Conservation (phyloP, 1,139 yeast species). For the Diutina catenulata region DNA sequence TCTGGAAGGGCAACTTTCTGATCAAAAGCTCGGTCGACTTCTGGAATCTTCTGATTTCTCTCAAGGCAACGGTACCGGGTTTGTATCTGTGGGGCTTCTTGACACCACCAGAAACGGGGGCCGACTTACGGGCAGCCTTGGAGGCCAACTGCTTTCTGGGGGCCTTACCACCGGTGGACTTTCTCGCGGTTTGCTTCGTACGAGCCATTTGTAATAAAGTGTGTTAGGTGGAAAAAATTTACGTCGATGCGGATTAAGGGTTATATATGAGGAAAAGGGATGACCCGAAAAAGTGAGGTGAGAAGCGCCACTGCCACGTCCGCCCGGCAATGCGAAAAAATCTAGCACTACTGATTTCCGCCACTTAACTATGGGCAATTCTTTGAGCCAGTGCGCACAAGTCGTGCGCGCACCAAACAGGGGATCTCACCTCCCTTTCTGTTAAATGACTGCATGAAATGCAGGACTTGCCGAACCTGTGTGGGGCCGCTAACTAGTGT, state of each 20-base stretch:
- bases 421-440: too few relatives aligned
- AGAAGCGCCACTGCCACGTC: too few relatives aligned
- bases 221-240: background rate
- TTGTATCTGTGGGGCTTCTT: constrained; percentile 14
- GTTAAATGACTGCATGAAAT: too few relatives aligned
- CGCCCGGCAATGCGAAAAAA: too few relatives aligned
- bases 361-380: too few relatives aligned
- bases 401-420: too few relatives aligned
- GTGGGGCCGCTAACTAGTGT: too few relatives aligned
- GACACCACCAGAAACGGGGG: constrained; percentile 13
- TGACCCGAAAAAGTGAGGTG: background rate
- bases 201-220: constrained; percentile 10
- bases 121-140: constrained; percentile 13
- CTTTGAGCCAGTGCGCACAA: too few relatives aligned
- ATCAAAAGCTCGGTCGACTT: constrained; percentile 13
- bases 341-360: too few relatives aligned
- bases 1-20: constrained; percentile 13
- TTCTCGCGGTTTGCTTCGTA: constrained; percentile 13
- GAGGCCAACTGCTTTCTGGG: constrained; percentile 13
- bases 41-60: constrained; percentile 13
- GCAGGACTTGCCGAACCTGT: too few relatives aligned
- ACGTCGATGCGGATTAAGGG: background rate
- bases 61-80: constrained; percentile 14
- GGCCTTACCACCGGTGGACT: constrained; percentile 13
- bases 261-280: background rate